phyloP scores from a whole-genome alignment of 768 basidiomycete species.

The Megacollybia marginata region DNA sequence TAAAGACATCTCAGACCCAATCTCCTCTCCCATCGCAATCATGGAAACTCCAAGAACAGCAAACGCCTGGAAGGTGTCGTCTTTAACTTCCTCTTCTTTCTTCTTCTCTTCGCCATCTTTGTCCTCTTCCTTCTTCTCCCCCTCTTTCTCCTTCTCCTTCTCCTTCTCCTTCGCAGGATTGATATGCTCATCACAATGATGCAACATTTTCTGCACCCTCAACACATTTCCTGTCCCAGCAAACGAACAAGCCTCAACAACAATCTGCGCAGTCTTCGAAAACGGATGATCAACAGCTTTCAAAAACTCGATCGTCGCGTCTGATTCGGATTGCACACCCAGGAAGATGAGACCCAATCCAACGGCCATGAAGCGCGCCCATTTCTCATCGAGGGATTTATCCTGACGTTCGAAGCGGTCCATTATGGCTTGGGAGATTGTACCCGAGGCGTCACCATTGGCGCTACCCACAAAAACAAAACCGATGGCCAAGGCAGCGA shows the following conservation, averaged over 20 bases:
- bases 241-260: constrained; percentile 91
- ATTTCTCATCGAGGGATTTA: constrained; percentile 81
- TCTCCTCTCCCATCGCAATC: constrained; percentile 97
- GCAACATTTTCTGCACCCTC: constrained; percentile 86
- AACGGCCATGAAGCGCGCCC: constrained; percentile 85
- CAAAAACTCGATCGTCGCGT: constrained; percentile 88
- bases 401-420: constrained; percentile 61
- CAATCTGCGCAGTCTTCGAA: constrained; percentile 82
- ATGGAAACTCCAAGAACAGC: constrained; percentile 91
- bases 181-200: constrained; percentile 90
- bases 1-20: constrained; percentile 96
- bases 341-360: constrained; percentile 88
- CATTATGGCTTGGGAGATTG: constrained; percentile 89
- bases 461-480: constrained; percentile 95
- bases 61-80: constrained; percentile 86
- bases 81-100: constrained; percentile 23
- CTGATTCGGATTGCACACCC: constrained; percentile 86
- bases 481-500: constrained; percentile 84
- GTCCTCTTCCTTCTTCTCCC: constrained; percentile 52
- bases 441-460: constrained; percentile 85
- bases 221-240: constrained; percentile 95
- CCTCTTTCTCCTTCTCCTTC: constrained; percentile 26
- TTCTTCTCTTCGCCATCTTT: constrained; percentile 36
- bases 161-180: constrained; percentile 47
- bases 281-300: constrained; percentile 92